Evolutionary conservation across 139 green algal species (phyloP).

Genomic region (Picochlorum sp.): DNA sequence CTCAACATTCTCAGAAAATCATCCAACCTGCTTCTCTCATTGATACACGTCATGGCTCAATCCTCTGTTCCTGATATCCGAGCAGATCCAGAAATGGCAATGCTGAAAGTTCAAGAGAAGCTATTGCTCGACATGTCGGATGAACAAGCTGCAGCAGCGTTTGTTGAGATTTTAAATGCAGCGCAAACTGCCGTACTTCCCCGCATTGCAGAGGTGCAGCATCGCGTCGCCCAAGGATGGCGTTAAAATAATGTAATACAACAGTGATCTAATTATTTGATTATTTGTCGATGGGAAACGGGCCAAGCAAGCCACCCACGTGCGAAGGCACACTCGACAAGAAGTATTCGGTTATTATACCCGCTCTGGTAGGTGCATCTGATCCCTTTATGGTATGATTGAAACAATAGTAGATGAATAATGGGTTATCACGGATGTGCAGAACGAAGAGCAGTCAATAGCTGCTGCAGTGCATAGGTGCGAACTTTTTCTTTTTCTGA

Average conservation of each 20-base stretch:
- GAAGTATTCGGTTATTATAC: slow-evolving; percentile 11
- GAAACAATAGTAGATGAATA: background rate
- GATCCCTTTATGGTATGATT: no score
- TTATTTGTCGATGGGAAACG: background rate
- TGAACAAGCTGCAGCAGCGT: slow-evolving; percentile 76
- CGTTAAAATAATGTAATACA: slow-evolving; percentile 7
- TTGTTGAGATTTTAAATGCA: slow-evolving; percentile 87
- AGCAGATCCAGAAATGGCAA: slow-evolving; percentile 75
- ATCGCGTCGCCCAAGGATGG: slow-evolving; percentile 9
- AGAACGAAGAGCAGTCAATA: slow-evolving; percentile 17
- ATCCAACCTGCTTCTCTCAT: slow-evolving; percentile 80
- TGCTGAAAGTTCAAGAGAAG: slow-evolving; percentile 91
- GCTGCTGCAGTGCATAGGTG: slow-evolving; percentile 6
- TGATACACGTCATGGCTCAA: slow-evolving; percentile 94
- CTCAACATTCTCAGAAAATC: slow-evolving; percentile 98
- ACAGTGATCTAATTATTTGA: slow-evolving; percentile 2
- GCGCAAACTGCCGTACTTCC: slow-evolving; percentile 78
- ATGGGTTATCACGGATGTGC: background rate
- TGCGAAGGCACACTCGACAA: background rate
- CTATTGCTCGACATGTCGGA: slow-evolving; percentile 86
- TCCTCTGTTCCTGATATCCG: slow-evolving; percentile 72
- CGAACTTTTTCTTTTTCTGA: background rate
- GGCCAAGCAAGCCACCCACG: background rate
- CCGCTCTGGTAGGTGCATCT: slow-evolving; percentile 12
- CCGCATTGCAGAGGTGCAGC: slow-evolving; percentile 40